Evolutionary conservation across 106 monocot species (phyloP).

Genomic region (Dactylorhiza incarnata): DNA sequence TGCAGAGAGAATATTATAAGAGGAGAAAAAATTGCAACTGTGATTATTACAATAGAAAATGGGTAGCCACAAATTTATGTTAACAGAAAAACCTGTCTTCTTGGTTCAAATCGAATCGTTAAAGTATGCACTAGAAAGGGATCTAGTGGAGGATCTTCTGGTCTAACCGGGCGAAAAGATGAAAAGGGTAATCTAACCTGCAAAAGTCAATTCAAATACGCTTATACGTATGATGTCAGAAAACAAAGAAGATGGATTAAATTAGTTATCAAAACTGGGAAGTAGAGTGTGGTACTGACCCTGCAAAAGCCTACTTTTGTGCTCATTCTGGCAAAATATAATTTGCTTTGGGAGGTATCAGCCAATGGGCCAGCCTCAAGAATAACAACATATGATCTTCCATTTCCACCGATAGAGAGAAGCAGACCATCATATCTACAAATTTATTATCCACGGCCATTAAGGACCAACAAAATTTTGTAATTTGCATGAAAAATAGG

Average conservation of each 20-base stretch:
- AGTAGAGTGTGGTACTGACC: constrained; percentile 34
- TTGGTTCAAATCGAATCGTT: constrained; percentile 93
- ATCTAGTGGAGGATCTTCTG: constrained; percentile 92
- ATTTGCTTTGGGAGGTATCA: constrained; percentile 82
- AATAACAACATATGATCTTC: constrained; percentile 86
- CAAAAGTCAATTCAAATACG: constrained; percentile 9
- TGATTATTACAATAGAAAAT: neutral
- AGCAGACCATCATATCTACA: constrained; percentile 80
- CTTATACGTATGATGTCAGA: neutral
- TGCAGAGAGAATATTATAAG: constrained; percentile 22
- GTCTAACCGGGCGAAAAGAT: constrained; percentile 91
- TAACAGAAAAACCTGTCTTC: constrained; percentile 53
- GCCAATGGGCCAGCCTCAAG: constrained; percentile 88
- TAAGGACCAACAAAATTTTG: neutral
- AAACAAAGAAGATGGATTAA: neutral
- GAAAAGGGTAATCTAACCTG: constrained; percentile 97
- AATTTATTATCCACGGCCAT: neutral
- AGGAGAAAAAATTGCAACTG: neutral
- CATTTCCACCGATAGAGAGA: constrained; percentile 95
- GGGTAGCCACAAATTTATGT: neutral
- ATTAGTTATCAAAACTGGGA: neutral
- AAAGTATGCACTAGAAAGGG: constrained; percentile 94
- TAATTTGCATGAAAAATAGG: neutral
- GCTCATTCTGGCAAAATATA: constrained; percentile 89
- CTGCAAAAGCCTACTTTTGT: constrained; percentile 94